Conservation (phyloP, 1,284 basidiomycete genomes). For the Malassezia furfur region DNA sequence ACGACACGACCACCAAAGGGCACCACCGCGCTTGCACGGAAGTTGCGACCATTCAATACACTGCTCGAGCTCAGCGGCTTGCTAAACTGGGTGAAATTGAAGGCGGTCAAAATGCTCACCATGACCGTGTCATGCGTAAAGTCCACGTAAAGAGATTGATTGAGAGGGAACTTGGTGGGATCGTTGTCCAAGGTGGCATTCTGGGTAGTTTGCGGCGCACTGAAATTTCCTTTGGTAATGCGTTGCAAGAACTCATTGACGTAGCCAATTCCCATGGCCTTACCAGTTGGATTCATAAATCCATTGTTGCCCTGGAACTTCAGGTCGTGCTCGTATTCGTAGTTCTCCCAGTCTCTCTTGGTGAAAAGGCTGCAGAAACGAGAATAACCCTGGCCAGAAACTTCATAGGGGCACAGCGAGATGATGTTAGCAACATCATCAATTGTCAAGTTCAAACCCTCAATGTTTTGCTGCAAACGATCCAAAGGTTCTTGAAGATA, state of each 20-base stretch:
- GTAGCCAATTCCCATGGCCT: conserved; percentile 73
- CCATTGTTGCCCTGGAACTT: conserved; percentile 55
- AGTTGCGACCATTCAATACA: conserved; percentile 23
- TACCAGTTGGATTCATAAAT: conserved; percentile 68
- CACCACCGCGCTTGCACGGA: conserved; percentile 27
- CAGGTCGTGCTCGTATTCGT: conserved; percentile 56
- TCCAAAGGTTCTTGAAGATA: conserved; percentile 33
- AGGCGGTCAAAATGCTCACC: conserved; percentile 32
- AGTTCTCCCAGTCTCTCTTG: conserved; percentile 75
- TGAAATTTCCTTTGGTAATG: conserved; percentile 22
- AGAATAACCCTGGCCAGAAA: conserved; percentile 27
- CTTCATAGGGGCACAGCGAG: conserved; percentile 49
- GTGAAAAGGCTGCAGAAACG: conserved; percentile 78
- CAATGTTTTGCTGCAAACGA: conserved; percentile 33
- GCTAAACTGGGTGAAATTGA: conserved; percentile 37
- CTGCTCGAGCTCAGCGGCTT: conserved; percentile 23
- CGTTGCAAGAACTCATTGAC: conserved; percentile 50
- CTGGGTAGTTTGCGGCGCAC: conserved; percentile 23
- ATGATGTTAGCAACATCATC: conserved; percentile 36
- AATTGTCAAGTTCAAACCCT: conserved; percentile 49
- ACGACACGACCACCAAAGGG: conserved; percentile 32
- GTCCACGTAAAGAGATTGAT: conserved; percentile 38
- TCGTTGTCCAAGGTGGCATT: conserved; percentile 22
- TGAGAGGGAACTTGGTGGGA: conserved; percentile 32
- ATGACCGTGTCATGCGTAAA: conserved; percentile 41